These are phyloP conservation scores for Dothistroma pini DNA, from an alignment of 2,329 filamentous ascomycete species.

Conservation along the genomic window DNA sequence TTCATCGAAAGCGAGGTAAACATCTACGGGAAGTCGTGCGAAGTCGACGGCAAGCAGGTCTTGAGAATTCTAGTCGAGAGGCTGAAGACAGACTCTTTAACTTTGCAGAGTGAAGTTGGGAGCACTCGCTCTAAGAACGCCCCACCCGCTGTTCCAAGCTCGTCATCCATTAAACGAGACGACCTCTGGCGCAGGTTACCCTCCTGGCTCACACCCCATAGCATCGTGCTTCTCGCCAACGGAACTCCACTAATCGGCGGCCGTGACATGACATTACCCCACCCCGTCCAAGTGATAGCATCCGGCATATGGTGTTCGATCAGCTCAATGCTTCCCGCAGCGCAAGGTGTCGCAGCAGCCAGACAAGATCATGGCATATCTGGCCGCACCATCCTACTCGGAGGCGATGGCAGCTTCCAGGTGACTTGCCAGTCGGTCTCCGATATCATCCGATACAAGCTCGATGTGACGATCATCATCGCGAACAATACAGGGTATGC, in stretches of 20 bases:
- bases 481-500: slow-evolving; percentile 49
- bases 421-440: slow-evolving; percentile 61
- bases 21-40: slow-evolving; percentile 33
- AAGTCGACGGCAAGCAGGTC: slow-evolving; percentile 18
- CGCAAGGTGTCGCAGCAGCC: slow-evolving; percentile 71
- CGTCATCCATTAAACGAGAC: slow-evolving; percentile 4
- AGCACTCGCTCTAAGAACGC: not conserved
- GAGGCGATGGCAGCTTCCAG: slow-evolving; percentile 38
- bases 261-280: slow-evolving; percentile 77
- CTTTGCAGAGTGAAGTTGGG: not conserved
- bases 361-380: slow-evolving; percentile 55
- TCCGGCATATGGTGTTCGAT: slow-evolving; percentile 73
- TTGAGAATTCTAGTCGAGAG: not conserved
- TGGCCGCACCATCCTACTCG: slow-evolving; percentile 48
- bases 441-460: slow-evolving; percentile 53
- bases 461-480: slow-evolving; percentile 39
- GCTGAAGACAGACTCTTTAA: not conserved
- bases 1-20: slow-evolving; percentile 22
- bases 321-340: slow-evolving; percentile 61
- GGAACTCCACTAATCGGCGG: slow-evolving; percentile 87
- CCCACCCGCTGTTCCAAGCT: not conserved
- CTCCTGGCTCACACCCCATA: slow-evolving; percentile 40
- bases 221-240: slow-evolving; percentile 82
- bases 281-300: slow-evolving; percentile 68
- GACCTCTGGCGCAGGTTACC: slow-evolving; percentile 10